phyloP scores from a whole-genome alignment of 75 land plant species.

The Cupressus sempervirens region DNA sequence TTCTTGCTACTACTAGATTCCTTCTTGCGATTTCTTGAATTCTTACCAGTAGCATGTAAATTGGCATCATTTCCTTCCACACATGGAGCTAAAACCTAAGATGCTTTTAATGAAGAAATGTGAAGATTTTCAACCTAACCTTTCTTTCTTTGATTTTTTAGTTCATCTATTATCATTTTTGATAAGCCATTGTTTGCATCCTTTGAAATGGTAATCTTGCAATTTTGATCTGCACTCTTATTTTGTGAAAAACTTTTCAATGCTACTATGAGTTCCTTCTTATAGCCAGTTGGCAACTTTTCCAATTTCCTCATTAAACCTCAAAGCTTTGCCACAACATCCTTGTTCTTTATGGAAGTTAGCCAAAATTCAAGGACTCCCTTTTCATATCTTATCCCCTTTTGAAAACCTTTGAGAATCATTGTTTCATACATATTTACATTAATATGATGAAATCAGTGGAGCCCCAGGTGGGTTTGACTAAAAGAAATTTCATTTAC shows the following conservation, averaged over 20 bases:
- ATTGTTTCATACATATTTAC: too few species aligned
- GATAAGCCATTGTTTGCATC: not conserved
- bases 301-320: conserved; percentile 20
- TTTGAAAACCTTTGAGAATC: too few species aligned
- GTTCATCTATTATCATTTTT: not conserved
- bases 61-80: not conserved
- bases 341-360: too few species aligned
- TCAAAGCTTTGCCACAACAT: not conserved
- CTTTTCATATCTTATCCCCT: too few species aligned
- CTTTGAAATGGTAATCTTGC: not conserved
- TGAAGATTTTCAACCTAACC: not conserved
- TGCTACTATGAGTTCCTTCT: conserved; percentile 42
- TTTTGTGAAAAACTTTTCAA: conserved; percentile 24
- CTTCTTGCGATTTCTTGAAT: not conserved
- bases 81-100: not conserved
- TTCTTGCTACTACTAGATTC: not conserved
- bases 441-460: too few species aligned
- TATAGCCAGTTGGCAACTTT: conserved; percentile 40
- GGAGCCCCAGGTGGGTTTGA: too few species aligned
- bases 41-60: not conserved
- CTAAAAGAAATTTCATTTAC: too few species aligned
- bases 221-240: conserved; percentile 10
- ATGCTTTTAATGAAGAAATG: not conserved
- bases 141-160: conserved; percentile 2
- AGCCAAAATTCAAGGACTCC: too few species aligned